These are phyloP conservation scores for Ascochyta pisi DNA, from an alignment of 2,329 filamentous ascomycete genomes.

Conservation along the genomic window DNA sequence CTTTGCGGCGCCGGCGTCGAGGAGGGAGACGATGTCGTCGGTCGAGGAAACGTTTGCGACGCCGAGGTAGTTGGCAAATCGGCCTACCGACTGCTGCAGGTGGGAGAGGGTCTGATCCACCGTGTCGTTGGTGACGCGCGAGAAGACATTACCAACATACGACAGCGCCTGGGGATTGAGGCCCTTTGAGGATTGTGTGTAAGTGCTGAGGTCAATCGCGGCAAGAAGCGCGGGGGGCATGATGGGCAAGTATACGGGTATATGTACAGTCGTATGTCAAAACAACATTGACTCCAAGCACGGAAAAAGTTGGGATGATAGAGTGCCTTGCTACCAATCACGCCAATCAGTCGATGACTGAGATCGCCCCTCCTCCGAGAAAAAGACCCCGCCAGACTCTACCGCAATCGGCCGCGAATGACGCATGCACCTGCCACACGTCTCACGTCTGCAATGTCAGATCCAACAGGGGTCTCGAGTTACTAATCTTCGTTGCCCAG, in stretches of 20 bases:
- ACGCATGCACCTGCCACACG: constrained; percentile 13
- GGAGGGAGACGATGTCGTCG: constrained; percentile 78
- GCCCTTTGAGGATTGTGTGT: constrained; percentile 55
- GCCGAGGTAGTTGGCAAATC: constrained; percentile 74
- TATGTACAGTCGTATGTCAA: background rate
- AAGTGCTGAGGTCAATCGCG: constrained; percentile 56
- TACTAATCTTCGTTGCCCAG: constrained; percentile 2
- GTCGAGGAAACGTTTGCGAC: constrained; percentile 71
- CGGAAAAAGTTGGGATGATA: constrained; percentile 17
- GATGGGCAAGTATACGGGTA: constrained; percentile 16
- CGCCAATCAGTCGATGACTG: constrained; percentile 12
- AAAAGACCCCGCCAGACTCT: constrained; percentile 11
- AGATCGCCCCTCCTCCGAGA: constrained; percentile 6
- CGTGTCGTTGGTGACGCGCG: constrained; percentile 58
- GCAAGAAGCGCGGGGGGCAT: constrained; percentile 58
- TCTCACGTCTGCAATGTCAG: background rate
- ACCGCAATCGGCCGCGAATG: constrained; percentile 11
- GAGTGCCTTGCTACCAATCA: constrained; percentile 10
- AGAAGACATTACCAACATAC: constrained; percentile 65
- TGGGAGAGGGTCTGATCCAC: constrained; percentile 59
- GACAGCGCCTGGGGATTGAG: constrained; percentile 60
- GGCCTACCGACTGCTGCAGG: constrained; percentile 63
- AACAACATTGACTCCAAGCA: constrained; percentile 17
- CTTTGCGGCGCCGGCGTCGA: constrained; percentile 84
- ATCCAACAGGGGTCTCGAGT: background rate